A percentile compares a stretch with the other conserved stretches of the same genome.
phyloP scores from a whole-genome alignment of 208 protist species.

The Kentomonas sorsogonicus region DNA sequence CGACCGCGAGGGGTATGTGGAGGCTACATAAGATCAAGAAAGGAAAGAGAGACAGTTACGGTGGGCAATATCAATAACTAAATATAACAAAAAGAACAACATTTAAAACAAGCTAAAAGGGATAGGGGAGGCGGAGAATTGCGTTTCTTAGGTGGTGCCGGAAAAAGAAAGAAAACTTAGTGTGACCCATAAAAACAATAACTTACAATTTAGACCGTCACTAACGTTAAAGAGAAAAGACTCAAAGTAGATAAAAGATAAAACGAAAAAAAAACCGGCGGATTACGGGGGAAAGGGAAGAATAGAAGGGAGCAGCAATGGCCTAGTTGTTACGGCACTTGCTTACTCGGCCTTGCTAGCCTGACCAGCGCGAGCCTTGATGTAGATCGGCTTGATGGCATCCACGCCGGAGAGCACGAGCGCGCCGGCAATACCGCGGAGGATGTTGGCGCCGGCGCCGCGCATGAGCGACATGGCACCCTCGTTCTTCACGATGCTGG shows the following conservation, averaged over 20 bases:
- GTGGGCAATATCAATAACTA: too few relatives aligned
- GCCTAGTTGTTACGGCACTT: too few relatives aligned
- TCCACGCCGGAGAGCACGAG: conserved; percentile 77
- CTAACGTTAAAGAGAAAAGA: conserved; percentile 3
- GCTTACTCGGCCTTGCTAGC: conserved; percentile 21
- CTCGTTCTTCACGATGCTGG: conserved; percentile 55
- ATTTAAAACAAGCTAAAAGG: too few relatives aligned
- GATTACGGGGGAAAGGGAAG: conserved; percentile 11
- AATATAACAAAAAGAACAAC: too few relatives aligned
- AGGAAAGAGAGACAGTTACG: too few relatives aligned
- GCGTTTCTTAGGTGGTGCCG: too few relatives aligned
- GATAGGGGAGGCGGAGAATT: too few relatives aligned
- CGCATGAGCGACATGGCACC: conserved; percentile 47
- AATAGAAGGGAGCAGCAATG: not conserved
- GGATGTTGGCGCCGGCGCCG: conserved; percentile 69
- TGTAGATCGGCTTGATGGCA: conserved; percentile 79
- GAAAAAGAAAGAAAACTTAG: too few relatives aligned
- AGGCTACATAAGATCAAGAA: too few relatives aligned
- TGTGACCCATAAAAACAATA: too few relatives aligned
- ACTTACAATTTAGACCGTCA: too few relatives aligned
- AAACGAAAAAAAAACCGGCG: not conserved
- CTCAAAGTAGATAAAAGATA: conserved; percentile 13
- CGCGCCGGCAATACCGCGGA: conserved; percentile 73
- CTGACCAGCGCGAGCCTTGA: conserved; percentile 38
- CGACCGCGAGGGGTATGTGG: too few relatives aligned